A percentile compares a stretch with the other conserved stretches of the same genome.
Conservation (phyloP, 148 eudicot genomes). For the Rhododendron kiyosumense region DNA sequence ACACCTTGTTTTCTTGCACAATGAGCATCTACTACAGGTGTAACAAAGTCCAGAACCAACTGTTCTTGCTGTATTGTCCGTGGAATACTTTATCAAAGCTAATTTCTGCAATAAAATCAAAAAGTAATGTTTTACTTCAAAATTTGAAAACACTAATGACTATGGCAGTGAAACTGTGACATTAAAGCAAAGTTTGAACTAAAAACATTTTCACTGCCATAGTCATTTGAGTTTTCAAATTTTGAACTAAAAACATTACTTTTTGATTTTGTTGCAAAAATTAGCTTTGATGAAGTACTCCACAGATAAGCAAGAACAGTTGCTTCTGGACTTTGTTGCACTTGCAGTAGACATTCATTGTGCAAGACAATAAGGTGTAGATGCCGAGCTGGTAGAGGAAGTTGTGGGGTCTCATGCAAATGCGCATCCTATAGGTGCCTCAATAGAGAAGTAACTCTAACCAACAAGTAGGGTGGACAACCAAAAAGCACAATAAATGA, state of each 20-base stretch:
- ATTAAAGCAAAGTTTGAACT: too few relatives aligned
- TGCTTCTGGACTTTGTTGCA: constrained; percentile 41
- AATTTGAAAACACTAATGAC: neutral
- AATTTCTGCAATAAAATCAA: constrained; percentile 12
- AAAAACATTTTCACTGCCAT: neutral
- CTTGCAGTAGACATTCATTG: constrained; percentile 53
- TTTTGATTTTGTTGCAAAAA: constrained; percentile 7
- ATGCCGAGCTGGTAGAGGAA: constrained; percentile 57
- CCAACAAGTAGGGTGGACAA: too few relatives aligned
- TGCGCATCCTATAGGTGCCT: constrained; percentile 61
- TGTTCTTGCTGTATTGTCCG: constrained; percentile 51
- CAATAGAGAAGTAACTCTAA: constrained; percentile 34
- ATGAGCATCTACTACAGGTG: constrained; percentile 60
- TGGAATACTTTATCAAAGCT: constrained; percentile 12
- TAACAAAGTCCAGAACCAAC: constrained; percentile 47
- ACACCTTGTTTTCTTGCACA: constrained; percentile 74
- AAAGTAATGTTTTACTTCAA: neutral
- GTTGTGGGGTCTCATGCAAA: constrained; percentile 51
- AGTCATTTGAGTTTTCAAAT: neutral
- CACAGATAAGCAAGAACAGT: constrained; percentile 19
- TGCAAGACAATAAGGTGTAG: constrained; percentile 82
- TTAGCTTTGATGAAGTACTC: constrained; percentile 15
- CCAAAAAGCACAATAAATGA: too few relatives aligned
- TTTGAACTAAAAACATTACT: neutral
- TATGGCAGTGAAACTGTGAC: neutral